Conservation (phyloP, 805 yeast species). For the Lipomyces kockii region DNA sequence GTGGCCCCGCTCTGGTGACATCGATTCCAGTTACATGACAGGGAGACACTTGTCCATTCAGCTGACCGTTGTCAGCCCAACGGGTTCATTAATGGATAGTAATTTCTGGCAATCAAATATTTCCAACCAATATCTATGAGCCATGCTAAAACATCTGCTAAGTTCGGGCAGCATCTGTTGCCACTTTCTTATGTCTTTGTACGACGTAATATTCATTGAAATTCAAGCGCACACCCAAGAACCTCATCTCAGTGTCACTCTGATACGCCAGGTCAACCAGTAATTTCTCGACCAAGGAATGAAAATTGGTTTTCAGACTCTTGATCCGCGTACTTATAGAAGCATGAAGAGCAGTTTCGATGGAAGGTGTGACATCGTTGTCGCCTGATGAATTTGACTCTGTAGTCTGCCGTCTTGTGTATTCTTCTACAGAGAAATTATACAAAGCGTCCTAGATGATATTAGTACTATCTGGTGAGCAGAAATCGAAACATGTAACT, state of each 20-base stretch:
- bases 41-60: too few species aligned
- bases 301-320: slow-evolving; percentile 36
- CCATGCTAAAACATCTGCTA: background rate
- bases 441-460: slow-evolving; percentile 32
- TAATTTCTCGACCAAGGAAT: slow-evolving; percentile 37
- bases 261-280: slow-evolving; percentile 40
- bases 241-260: slow-evolving; percentile 45
- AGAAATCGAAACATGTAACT: background rate
- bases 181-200: background rate
- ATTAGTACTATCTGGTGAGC: background rate
- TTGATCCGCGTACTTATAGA: slow-evolving; percentile 31
- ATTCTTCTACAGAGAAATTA: slow-evolving; percentile 38
- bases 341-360: slow-evolving; percentile 26
- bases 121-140: background rate
- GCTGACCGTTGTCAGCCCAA: too few species aligned
- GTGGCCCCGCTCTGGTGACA: too few species aligned
- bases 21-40: too few species aligned
- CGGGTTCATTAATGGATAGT: background rate
- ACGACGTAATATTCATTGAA: slow-evolving; percentile 45
- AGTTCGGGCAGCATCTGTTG: background rate
- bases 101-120: background rate
- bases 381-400: background rate
- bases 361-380: background rate
- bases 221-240: slow-evolving; percentile 46
- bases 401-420: slow-evolving; percentile 27